Evolutionary conservation across 805 yeast species (phyloP), one percentile per base, ranked within the genome.

Genomic region (Metschnikowia gruessii): DNA sequence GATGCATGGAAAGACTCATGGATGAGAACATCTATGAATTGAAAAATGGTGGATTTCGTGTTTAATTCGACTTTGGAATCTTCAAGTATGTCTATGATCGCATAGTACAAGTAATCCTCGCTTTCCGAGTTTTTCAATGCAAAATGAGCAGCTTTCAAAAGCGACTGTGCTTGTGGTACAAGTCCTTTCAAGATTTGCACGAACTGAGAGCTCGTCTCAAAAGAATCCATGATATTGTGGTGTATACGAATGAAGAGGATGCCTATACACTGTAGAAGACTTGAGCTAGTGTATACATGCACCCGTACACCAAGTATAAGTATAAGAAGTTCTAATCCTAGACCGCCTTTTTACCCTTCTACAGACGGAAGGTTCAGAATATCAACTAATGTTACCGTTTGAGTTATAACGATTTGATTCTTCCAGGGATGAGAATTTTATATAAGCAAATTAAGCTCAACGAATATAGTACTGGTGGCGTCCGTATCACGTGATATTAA

Each of bases 171-270:
- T 1, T 89, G 76, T 0, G 96, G 91, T 36, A 81, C 82, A 35
- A 92, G 68, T 6, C 74, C 63, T 54, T 82, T 76, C 45, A 91
- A 71, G 37, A 82, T 77, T 55, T 82, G 87, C 5, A 81, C 74
- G 57, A 91, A 84, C 63, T 85, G 85, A 38, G 88, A 68, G 48
- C 92, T 77, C 4, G 91, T 90, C 59, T 88, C 96, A 63, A 92
- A 87, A 1, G 96, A 83, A 61, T 91, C 97, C 95, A 91, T 88
- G 13, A 12, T 21, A 29, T 42, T 42, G 35, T 18, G 21, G n/a
- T 35, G 28, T 21, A 7, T 22, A 35, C 12, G 38, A 21, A 33
- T 12, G 9, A 15, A 33, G 30, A 32, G 21, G 10, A 21, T 19
- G 37, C 17, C 7, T 26, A 5, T 8, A 26, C 7, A 12, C 4